phyloP scores from a whole-genome alignment of 257 asterid species.

The Solanum tacnaense region DNA sequence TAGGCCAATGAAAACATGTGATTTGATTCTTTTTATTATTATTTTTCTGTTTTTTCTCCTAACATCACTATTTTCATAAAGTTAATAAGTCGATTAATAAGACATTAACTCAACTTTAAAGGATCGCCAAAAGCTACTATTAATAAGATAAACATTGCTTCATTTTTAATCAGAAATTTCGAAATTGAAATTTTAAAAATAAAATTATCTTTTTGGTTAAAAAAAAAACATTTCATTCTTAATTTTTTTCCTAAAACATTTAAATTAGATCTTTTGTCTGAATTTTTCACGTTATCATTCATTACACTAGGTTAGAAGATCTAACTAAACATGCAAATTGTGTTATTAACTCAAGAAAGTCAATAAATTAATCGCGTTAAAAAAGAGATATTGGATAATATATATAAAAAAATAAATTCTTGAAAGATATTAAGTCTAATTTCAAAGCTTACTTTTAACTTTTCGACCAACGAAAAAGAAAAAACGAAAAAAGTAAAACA shows the following conservation, averaged over 20 bases:
- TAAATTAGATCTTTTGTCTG: too few relatives aligned
- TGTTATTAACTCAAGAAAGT: not conserved
- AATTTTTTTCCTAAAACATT: too few relatives aligned
- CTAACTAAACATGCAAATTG: not conserved
- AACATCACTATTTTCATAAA: not conserved
- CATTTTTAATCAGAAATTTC: fast-evolving
- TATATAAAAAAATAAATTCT: not conserved
- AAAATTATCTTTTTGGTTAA: not conserved
- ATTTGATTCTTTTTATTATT: not conserved
- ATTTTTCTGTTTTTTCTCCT: not conserved
- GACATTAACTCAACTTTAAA: not conserved
- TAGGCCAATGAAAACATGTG: not conserved
- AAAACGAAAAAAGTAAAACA: not conserved
- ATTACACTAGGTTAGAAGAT: not conserved
- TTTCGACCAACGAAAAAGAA: not conserved
- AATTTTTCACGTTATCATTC: too few relatives aligned
- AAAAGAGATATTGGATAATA: not conserved
- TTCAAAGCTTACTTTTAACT: not conserved
- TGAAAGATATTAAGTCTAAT: not conserved
- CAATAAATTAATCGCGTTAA: not conserved
- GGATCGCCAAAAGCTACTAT: not conserved
- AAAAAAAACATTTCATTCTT: not conserved
- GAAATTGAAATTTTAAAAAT: not conserved
- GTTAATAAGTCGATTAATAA: not conserved
- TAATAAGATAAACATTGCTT: not conserved